Percentiles rank a stretch among this genome's conserved stretches.
Conservation (phyloP, 2,329 filamentous ascomycete genomes). For the Ascochyta fabae region DNA sequence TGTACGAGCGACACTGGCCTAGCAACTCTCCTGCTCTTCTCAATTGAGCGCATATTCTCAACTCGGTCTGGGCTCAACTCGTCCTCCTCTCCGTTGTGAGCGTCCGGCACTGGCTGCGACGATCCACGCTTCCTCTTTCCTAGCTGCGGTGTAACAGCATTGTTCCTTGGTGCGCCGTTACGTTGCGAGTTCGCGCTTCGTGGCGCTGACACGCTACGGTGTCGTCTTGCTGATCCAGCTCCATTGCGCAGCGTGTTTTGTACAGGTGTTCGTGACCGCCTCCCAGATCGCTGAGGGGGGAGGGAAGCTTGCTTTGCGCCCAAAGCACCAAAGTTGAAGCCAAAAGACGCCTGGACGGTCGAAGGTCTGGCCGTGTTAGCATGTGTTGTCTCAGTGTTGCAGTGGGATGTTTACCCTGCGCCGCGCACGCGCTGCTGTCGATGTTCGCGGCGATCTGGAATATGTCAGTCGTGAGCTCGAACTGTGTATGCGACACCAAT, state of each 20-base stretch:
- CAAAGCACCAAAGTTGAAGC: slow-evolving; percentile 48
- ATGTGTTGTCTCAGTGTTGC: background rate
- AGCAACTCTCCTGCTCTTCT: slow-evolving; percentile 36
- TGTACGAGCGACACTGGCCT: slow-evolving; percentile 32
- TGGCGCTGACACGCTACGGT: slow-evolving; percentile 39
- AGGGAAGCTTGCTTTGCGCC: slow-evolving; percentile 39
- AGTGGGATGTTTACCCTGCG: slow-evolving; percentile 56
- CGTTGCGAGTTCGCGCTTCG: slow-evolving; percentile 29
- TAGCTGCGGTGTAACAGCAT: slow-evolving; percentile 36
- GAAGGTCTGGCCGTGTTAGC: slow-evolving; percentile 51
- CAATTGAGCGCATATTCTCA: slow-evolving; percentile 34
- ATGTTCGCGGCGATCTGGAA: slow-evolving; percentile 59
- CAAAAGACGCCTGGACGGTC: slow-evolving; percentile 58
- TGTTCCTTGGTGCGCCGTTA: slow-evolving; percentile 24
- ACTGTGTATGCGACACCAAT: background rate
- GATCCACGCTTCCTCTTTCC: slow-evolving; percentile 46
- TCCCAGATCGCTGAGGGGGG: slow-evolving; percentile 32
- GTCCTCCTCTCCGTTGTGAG: slow-evolving; percentile 36
- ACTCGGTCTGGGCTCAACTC: slow-evolving; percentile 43
- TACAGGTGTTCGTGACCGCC: slow-evolving; percentile 38
- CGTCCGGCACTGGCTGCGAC: slow-evolving; percentile 18
- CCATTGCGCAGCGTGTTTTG: slow-evolving; percentile 26
- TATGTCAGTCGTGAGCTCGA: slow-evolving; percentile 12
- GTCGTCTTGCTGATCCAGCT: slow-evolving; percentile 34
- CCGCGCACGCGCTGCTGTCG: slow-evolving; percentile 64